A percentile compares a stretch with the other conserved stretches of the same genome.
Evolutionary conservation across 1,284 basidiomycete species (phyloP).

Genomic region (Wolfiporia cocos): DNA sequence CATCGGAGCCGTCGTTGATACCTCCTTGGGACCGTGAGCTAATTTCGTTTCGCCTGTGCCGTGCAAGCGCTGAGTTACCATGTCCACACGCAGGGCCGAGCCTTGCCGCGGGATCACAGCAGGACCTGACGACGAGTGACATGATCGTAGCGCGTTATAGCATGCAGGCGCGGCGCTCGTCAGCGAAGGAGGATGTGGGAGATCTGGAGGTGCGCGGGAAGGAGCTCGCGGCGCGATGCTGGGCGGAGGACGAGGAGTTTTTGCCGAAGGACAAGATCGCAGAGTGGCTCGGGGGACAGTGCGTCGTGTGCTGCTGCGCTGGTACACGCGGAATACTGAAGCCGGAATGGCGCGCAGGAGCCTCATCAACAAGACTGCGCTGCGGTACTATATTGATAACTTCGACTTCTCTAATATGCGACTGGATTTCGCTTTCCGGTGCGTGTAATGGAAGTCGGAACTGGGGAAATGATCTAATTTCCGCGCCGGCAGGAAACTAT

Average conservation of each 20-base stretch:
- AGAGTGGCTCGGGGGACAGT: constrained; percentile 91
- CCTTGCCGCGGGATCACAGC: constrained; percentile 37
- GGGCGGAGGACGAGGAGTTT: constrained; percentile 85
- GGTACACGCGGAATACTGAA: not conserved
- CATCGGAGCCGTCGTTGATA: constrained; percentile 72
- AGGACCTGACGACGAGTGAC: constrained; percentile 47
- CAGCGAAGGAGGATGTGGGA: constrained; percentile 42
- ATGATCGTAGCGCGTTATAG: constrained; percentile 36
- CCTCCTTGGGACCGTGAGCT: constrained; percentile 41
- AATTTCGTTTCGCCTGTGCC: constrained; percentile 11
- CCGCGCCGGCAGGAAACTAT: constrained; percentile 61
- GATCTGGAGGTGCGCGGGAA: constrained; percentile 65
- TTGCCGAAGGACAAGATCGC: constrained; percentile 88
- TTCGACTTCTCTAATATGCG: constrained; percentile 85
- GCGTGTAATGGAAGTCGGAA: constrained; percentile 12
- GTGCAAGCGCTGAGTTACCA: constrained; percentile 13
- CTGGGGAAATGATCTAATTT: constrained; percentile 13
- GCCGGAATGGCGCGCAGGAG: constrained; percentile 43
- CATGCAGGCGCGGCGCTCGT: constrained; percentile 28
- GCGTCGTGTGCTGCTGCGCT: constrained; percentile 30
- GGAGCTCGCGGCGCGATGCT: constrained; percentile 74
- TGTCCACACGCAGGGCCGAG: constrained; percentile 19
- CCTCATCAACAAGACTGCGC: constrained; percentile 66
- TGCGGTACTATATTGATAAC: constrained; percentile 79
- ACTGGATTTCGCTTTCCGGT: constrained; percentile 90